These are phyloP conservation scores for Podaxis carcinomalis DNA, from an alignment of 768 basidiomycete genomes.

Conservation along the genomic window DNA sequence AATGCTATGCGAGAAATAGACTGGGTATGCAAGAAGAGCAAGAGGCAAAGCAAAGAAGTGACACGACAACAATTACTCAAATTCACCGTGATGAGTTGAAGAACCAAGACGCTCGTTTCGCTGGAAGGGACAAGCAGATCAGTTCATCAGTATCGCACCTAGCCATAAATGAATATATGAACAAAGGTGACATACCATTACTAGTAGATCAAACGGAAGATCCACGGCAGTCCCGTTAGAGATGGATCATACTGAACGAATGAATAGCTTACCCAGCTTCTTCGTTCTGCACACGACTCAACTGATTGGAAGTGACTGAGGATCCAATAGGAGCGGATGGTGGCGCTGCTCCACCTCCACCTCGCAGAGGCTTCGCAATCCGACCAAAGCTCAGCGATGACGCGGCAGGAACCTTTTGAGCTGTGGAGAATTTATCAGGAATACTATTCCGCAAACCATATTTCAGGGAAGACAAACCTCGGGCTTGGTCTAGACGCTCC, in stretches of 20 bases:
- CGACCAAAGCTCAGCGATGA: conserved; percentile 83
- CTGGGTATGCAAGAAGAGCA: conserved; percentile 19
- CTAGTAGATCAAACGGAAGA: conserved; percentile 12
- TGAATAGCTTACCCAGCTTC: conserved; percentile 58
- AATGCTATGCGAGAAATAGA: conserved; percentile 23
- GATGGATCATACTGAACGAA: conserved; percentile 13
- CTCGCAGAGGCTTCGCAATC: conserved; percentile 94
- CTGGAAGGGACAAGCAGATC: conserved; percentile 32
- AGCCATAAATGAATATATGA: conserved; percentile 16
- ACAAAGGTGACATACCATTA: conserved; percentile 22
- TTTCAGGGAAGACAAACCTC: conserved; percentile 51
- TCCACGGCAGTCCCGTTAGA: conserved; percentile 7
- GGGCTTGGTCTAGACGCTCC: conserved; percentile 87
- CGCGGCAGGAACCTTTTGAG: conserved; percentile 72
- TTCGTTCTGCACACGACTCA: conserved; percentile 76
- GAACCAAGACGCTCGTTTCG: conserved; percentile 92
- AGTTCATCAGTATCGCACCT: conserved; percentile 16
- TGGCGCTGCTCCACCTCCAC: conserved; percentile 70
- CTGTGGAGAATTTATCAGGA: conserved; percentile 29
- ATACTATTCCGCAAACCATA: not conserved
- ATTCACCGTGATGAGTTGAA: conserved; percentile 70
- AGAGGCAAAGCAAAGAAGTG: conserved; percentile 9
- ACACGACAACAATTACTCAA: not conserved
- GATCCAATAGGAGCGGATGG: conserved; percentile 37
- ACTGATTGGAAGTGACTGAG: conserved; percentile 52